phyloP scores from a whole-genome alignment of 352 stramenopile genomes.

The Pythium periplocum region DNA sequence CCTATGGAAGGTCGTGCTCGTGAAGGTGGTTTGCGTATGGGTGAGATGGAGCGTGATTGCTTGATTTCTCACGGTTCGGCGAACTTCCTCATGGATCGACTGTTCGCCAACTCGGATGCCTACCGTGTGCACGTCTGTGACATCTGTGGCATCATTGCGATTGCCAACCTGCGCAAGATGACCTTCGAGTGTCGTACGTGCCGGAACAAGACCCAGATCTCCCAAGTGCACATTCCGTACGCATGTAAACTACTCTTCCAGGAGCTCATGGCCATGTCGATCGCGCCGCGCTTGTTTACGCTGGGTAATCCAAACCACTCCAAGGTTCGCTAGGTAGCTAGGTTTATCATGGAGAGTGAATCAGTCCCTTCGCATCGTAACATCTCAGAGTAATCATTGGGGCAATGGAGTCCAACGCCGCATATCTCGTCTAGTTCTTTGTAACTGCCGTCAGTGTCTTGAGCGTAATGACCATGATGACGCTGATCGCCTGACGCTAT shows the following conservation, averaged over 20 bases:
- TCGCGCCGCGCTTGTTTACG: slow-evolving; percentile 97
- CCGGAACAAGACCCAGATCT: slow-evolving; percentile 93
- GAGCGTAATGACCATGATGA: too few species aligned
- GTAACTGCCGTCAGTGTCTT: too few species aligned
- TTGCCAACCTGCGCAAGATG: slow-evolving; percentile 98
- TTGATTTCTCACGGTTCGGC: slow-evolving; percentile 99
- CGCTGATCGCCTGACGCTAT: too few species aligned
- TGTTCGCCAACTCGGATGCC: slow-evolving; percentile 99
- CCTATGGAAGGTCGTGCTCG: slow-evolving; percentile 97
- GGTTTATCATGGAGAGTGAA: too few species aligned
- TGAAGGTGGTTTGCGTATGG: slow-evolving; percentile 99
- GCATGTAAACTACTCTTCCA: slow-evolving; percentile 99
- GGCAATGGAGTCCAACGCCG: too few species aligned
- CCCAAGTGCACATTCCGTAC: slow-evolving; percentile 98
- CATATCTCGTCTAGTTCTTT: too few species aligned
- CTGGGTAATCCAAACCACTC: slow-evolving; percentile 73
- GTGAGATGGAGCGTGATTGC: slow-evolving; percentile 99
- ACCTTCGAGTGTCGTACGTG: slow-evolving; percentile 97
- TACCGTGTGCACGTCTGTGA: slow-evolving; percentile 99
- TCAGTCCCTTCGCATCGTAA: too few species aligned
- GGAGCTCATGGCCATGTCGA: slow-evolving; percentile 99
- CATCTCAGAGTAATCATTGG: too few species aligned
- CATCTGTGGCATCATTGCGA: slow-evolving; percentile 98
- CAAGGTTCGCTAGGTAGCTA: slow-evolving; percentile 30
- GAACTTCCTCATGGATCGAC: slow-evolving; percentile 98